These are phyloP conservation scores for Aspergillus versicolor DNA, from an alignment of 2,329 filamentous ascomycete species.

Conservation along the genomic window DNA sequence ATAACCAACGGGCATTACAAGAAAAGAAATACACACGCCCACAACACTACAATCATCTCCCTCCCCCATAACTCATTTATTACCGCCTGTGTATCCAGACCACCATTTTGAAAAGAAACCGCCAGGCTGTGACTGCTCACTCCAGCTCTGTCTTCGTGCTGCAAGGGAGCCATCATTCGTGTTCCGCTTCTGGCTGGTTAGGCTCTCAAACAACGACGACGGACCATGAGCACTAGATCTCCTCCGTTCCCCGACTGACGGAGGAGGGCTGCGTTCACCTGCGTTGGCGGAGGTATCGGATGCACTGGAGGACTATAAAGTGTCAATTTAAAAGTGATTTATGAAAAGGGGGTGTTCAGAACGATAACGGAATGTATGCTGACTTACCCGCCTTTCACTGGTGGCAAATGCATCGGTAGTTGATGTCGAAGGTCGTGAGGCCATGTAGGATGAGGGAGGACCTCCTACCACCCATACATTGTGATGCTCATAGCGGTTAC, in stretches of 20 bases:
- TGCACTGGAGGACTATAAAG: constrained; percentile 25
- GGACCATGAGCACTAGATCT: constrained; percentile 27
- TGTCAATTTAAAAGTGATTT: not conserved
- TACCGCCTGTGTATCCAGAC: constrained; percentile 40
- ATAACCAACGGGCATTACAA: not conserved
- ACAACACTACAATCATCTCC: not conserved
- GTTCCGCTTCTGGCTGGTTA: constrained; percentile 48
- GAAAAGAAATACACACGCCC: not conserved
- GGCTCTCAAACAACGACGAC: constrained; percentile 27
- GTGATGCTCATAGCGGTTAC: constrained; percentile 35
- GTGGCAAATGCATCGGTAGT: constrained; percentile 23
- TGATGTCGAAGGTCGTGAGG: constrained; percentile 23
- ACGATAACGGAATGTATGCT: not conserved
- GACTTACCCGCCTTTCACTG: constrained; percentile 29
- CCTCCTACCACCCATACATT: constrained; percentile 39
- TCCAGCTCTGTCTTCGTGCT: constrained; percentile 43
- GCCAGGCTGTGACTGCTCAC: constrained; percentile 42
- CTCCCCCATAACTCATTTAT: constrained; percentile 11
- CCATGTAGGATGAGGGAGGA: constrained; percentile 11
- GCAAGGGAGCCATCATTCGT: constrained; percentile 34
- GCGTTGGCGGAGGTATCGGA: constrained; percentile 28
- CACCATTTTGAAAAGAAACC: constrained; percentile 43
- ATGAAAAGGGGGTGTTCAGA: not conserved
- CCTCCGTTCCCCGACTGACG: constrained; percentile 25
- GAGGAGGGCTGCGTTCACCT: constrained; percentile 15